Evolutionary conservation across 805 yeast species (phyloP).

Genomic region (Barnettozyma wickerhamii): DNA sequence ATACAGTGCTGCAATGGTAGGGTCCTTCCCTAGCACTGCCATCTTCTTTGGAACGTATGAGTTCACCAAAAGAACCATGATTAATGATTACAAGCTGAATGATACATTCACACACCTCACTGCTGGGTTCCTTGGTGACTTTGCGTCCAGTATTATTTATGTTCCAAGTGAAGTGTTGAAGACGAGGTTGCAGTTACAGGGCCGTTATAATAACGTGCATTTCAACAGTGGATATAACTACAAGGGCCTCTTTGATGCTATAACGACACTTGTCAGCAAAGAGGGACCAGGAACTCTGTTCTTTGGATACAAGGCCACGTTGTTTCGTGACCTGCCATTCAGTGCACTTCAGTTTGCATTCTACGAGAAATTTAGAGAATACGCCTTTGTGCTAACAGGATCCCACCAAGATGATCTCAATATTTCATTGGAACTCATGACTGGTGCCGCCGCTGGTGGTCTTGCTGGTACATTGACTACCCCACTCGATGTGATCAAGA

Average conservation of each 20-base stretch:
- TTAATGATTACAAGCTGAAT: slow-evolving; percentile 57
- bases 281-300: slow-evolving; percentile 80
- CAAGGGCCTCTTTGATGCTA: slow-evolving; percentile 67
- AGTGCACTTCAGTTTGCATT: slow-evolving; percentile 95
- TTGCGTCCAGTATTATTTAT: slow-evolving; percentile 80
- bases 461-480: slow-evolving; percentile 86
- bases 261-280: slow-evolving; percentile 49
- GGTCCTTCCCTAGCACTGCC: slow-evolving; percentile 91
- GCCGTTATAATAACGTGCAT: slow-evolving; percentile 72
- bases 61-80: slow-evolving; percentile 64
- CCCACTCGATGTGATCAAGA: slow-evolving; percentile 88
- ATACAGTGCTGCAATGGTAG: slow-evolving; percentile 85
- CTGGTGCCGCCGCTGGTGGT: slow-evolving; percentile 97
- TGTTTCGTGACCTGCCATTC: slow-evolving; percentile 90
- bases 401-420: slow-evolving; percentile 42
- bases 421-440: slow-evolving; percentile 58
- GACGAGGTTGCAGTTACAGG: slow-evolving; percentile 91
- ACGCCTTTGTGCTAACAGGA: slow-evolving; percentile 42
- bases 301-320: slow-evolving; percentile 91
- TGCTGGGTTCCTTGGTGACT: slow-evolving; percentile 93
- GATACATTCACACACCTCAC: slow-evolving; percentile 77
- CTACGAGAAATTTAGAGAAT: slow-evolving; percentile 74
- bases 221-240: slow-evolving; percentile 87
- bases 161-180: slow-evolving; percentile 96
- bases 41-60: slow-evolving; percentile 94